These are phyloP conservation scores for Cicer yamashitae DNA, from an alignment of 306 rosid species.

Conservation along the genomic window DNA sequence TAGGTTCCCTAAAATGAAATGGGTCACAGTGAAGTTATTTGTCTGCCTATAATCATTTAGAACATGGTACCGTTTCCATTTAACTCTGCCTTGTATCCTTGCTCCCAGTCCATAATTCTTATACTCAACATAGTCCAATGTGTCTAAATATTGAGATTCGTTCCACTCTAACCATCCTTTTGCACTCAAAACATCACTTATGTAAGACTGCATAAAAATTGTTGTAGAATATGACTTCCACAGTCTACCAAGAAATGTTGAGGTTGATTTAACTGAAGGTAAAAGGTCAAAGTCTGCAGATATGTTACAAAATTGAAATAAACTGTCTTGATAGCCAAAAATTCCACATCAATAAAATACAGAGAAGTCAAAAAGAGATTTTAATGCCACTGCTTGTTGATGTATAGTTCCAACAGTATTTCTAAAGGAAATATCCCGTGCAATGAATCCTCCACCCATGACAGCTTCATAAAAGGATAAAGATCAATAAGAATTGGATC, in stretches of 20 bases:
- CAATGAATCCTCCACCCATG: conserved; percentile 75
- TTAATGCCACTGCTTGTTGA: conserved; percentile 72
- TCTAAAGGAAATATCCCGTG: conserved; percentile 59
- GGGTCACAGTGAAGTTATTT: conserved; percentile 63
- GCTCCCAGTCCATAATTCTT: conserved; percentile 69
- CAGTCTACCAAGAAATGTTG: too few species aligned
- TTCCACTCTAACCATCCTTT: conserved; percentile 85
- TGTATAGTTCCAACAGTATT: conserved; percentile 72
- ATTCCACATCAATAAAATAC: conserved; percentile 65
- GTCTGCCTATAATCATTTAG: conserved; percentile 54
- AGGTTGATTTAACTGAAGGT: too few species aligned
- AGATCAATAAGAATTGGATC: too few species aligned
- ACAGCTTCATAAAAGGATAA: conserved; percentile 55
- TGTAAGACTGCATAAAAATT: not conserved
- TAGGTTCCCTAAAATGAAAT: conserved; percentile 47
- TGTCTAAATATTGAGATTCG: conserved; percentile 47
- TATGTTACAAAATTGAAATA: conserved; percentile 30
- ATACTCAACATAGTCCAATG: conserved; percentile 68
- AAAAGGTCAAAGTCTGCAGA: too few species aligned
- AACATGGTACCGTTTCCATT: conserved; percentile 67
- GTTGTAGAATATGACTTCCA: too few species aligned
- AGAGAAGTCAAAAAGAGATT: conserved; percentile 69
- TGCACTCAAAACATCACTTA: conserved; percentile 59
- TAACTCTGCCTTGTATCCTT: conserved; percentile 44
- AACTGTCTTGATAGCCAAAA: conserved; percentile 68